A percentile compares a stretch with the other conserved stretches of the same genome.
Evolutionary conservation across 345 rosid genomes (phyloP).

Genomic region (Dimocarpus longan): DNA sequence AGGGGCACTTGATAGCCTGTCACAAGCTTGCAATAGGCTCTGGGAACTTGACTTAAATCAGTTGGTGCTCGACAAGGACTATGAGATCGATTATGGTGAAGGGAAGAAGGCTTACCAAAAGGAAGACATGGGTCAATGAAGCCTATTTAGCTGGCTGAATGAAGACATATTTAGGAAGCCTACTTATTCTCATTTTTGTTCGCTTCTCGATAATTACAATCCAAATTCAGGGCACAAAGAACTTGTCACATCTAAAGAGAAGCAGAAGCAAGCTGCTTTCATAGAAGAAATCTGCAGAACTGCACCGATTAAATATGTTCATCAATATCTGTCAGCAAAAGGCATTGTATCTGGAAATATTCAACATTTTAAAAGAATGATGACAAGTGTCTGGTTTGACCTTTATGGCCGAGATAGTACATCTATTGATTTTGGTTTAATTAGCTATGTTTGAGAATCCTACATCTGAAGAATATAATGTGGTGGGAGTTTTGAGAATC

Average conservation of each 20-base stretch:
- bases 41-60: constrained; percentile 90
- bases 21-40: constrained; percentile 81
- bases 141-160: constrained; percentile 64
- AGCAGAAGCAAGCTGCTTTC: constrained; percentile 84
- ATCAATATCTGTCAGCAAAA: constrained; percentile 62
- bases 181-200: constrained; percentile 79
- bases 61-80: constrained; percentile 75
- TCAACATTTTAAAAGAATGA: constrained; percentile 69
- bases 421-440: too few species aligned
- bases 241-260: constrained; percentile 81
- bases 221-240: constrained; percentile 77
- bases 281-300: constrained; percentile 94
- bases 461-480: too few species aligned
- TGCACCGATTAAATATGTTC: constrained; percentile 80
- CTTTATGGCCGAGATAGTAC: constrained; percentile 86
- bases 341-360: constrained; percentile 62
- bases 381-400: constrained; percentile 83
- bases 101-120: constrained; percentile 78
- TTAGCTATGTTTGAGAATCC: too few species aligned
- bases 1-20: constrained; percentile 74
- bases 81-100: constrained; percentile 86
- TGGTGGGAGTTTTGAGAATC: too few species aligned
- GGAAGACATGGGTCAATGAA: constrained; percentile 79
- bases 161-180: constrained; percentile 74
- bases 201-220: constrained; percentile 90